Conservation (phyloP, 139 green algal genomes). For the Chlorella sp. region DNA sequence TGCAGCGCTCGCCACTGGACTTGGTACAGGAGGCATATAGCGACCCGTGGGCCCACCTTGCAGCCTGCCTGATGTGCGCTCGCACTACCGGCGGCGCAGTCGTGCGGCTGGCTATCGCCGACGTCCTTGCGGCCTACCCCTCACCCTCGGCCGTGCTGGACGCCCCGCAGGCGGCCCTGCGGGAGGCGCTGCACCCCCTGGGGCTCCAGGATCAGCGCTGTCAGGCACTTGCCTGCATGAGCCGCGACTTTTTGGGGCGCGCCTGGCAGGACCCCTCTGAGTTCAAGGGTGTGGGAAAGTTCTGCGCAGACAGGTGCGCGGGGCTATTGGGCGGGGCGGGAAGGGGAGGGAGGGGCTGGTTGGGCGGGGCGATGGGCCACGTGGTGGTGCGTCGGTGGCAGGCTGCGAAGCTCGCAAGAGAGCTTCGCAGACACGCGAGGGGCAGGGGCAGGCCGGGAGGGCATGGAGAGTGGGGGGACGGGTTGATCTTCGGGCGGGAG, state of each 20-base stretch:
- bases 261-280: constrained; percentile 43
- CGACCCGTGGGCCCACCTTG: constrained; percentile 60
- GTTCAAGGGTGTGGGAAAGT: constrained; percentile 56
- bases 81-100: constrained; percentile 40
- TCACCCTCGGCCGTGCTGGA: constrained; percentile 39
- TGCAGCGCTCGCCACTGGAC: constrained; percentile 18
- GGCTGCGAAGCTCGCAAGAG: too few relatives aligned
- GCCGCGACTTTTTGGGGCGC: constrained; percentile 35
- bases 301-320: constrained; percentile 52
- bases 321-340: too few relatives aligned
- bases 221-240: constrained; percentile 29
- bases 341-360: too few relatives aligned
- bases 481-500: too few relatives aligned
- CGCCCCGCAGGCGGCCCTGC: constrained; percentile 5
- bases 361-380: too few relatives aligned
- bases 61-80: constrained; percentile 53
- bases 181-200: constrained; percentile 29
- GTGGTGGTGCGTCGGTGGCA: too few relatives aligned
- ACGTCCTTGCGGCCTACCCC: constrained; percentile 32
- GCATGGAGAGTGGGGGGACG: too few relatives aligned
- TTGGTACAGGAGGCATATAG: constrained; percentile 35
- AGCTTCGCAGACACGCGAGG: too few relatives aligned
- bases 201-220: constrained; percentile 41
- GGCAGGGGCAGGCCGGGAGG: too few relatives aligned
- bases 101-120: constrained; percentile 23